phyloP scores from a whole-genome alignment of 2,329 filamentous ascomycete genomes.

The Celoporthe dispersa region DNA sequence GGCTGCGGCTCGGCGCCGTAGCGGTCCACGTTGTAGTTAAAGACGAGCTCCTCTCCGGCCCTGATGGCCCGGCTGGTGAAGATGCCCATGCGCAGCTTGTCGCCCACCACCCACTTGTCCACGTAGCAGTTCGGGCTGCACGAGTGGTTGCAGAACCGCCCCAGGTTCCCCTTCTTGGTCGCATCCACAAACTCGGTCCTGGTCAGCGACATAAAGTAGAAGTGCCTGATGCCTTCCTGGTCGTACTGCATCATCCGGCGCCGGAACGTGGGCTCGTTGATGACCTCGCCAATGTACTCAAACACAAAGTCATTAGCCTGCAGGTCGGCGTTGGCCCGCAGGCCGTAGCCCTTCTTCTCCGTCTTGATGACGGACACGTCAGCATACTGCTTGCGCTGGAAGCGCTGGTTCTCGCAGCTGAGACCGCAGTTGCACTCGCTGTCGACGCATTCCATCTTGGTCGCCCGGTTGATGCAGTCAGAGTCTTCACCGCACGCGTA shows the following conservation, averaged over 20 bases:
- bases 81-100: slow-evolving; percentile 98
- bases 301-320: slow-evolving; percentile 90
- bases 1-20: slow-evolving; percentile 96
- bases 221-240: slow-evolving; percentile 96
- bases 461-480: slow-evolving; percentile 97
- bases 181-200: slow-evolving; percentile 97
- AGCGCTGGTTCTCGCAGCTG: slow-evolving; percentile 91
- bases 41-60: slow-evolving; percentile 92
- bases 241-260: slow-evolving; percentile 92
- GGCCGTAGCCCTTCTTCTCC: slow-evolving; percentile 94
- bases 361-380: slow-evolving; percentile 95
- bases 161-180: slow-evolving; percentile 94
- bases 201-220: slow-evolving; percentile 99
- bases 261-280: slow-evolving; percentile 88
- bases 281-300: slow-evolving; percentile 98
- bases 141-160: slow-evolving; percentile 97
- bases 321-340: slow-evolving; percentile 79
- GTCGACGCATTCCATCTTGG: slow-evolving; percentile 92
- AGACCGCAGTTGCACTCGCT: slow-evolving; percentile 85
- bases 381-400: slow-evolving; percentile 88
- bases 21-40: slow-evolving; percentile 99
- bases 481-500: slow-evolving; percentile 92
- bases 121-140: slow-evolving; percentile 99
- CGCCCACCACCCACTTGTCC: slow-evolving; percentile 98
- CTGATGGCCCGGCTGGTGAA: slow-evolving; percentile 86